These are phyloP conservation scores for Cylindrodendrum hubeiense DNA, from an alignment of 2,329 filamentous ascomycete species.

Conservation along the genomic window DNA sequence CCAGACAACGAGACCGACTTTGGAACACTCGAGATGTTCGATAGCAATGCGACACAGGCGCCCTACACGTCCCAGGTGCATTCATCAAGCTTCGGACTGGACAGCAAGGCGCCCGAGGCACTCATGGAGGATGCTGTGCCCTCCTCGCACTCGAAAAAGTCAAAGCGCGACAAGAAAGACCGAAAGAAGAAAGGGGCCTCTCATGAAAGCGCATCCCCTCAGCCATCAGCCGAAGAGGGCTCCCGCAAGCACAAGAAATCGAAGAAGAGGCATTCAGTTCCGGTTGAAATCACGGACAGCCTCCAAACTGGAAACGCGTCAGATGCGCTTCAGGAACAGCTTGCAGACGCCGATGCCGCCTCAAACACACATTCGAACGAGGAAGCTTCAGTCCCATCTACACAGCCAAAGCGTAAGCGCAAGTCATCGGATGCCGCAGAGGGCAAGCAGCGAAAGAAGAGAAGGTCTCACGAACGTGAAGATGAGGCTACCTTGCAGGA, in stretches of 20 bases:
- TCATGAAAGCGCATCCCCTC: constrained; percentile 33
- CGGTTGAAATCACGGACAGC: constrained; percentile 38
- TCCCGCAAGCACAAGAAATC: constrained; percentile 43
- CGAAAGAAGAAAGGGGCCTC: constrained; percentile 43
- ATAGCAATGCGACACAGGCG: constrained; percentile 50
- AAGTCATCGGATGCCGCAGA: constrained; percentile 47
- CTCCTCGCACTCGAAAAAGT: constrained; percentile 39
- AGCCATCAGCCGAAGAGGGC: constrained; percentile 29
- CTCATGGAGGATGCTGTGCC: constrained; percentile 44
- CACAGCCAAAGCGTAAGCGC: constrained; percentile 50
- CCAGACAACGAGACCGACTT: constrained; percentile 45
- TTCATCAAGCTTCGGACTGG: constrained; percentile 21
- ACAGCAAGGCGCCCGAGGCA: constrained; percentile 45
- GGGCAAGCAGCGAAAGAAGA: constrained; percentile 51
- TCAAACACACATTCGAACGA: constrained; percentile 32
- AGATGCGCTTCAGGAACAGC: constrained; percentile 22
- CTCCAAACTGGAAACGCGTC: constrained; percentile 24
- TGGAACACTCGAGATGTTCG: constrained; percentile 53
- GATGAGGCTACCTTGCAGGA: constrained; percentile 33
- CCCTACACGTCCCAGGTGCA: constrained; percentile 47
- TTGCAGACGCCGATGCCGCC: constrained; percentile 20
- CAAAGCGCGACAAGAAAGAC: constrained; percentile 49
- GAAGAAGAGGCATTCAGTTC: constrained; percentile 39
- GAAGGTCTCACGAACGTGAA: constrained; percentile 41
- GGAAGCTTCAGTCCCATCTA: constrained; percentile 32